Base-by-base conservation (phyloP, 768 basidiomycete species). In the Xanthoconium stramineum region DNA sequence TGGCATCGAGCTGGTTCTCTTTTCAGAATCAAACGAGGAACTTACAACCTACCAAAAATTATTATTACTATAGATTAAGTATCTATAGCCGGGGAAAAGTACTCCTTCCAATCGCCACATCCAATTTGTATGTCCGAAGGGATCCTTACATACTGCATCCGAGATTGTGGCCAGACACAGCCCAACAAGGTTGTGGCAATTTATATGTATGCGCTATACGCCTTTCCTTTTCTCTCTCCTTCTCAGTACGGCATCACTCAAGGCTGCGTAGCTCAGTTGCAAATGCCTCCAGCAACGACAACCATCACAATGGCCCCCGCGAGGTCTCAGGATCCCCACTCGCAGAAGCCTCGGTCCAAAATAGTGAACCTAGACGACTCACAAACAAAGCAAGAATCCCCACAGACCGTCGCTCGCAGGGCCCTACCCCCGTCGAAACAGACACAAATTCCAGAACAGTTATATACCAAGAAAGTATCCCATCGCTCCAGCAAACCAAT, bases 401-500 rank as follows among this genome's bases (percentile, higher is more conserved):
- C 42, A 17, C 65, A 62, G 38, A 38, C 51, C 6, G 46, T 57
- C 54, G 61, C 57, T 56, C 65, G 53, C 55, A 61, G 57, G 61
- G 55, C 50, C 36, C 53, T 61, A 50, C 55, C 52, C 46, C 57
- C 59, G 43, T 57, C 56, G 47, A 69, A 61, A 57, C 67, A 61
- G 56, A 61, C 65, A 50, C 66, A 65, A 20, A 58, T 59, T 56
- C 59, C 65, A 65, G 62, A 68, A 35, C 80, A 80, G 58, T 46
- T 65, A 47, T 66, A 70, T 45, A 72, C 76, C 54, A 88, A 89
- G 76, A 89, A 87, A 68, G 67, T 82, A 8, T 73, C 85, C 52
- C 81, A 83, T 47, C 83, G 86, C 38, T 83, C 87, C 17, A 88
- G 90, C 70, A 89, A 91, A 68, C 91, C 91, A 10, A 87, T 94